A percentile compares a stretch with the other conserved stretches of the same genome.
Conservation (phyloP, 1,284 basidiomycete genomes). For the Leccinum solheimii region DNA sequence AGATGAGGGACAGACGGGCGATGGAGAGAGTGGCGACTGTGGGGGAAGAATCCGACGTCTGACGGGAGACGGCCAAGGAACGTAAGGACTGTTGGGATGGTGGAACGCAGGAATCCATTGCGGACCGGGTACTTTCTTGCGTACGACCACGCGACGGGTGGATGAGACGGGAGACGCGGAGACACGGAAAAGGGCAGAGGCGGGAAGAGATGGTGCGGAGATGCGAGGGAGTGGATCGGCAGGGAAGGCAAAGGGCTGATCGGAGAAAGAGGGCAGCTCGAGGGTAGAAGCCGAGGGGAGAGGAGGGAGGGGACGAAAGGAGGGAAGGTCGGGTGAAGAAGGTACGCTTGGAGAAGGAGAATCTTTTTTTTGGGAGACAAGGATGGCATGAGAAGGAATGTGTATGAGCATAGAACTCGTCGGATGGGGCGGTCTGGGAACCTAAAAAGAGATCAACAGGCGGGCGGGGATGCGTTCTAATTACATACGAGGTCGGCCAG, state of each 20-base stretch:
- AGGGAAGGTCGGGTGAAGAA: slow-evolving; percentile 18
- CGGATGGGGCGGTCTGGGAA: slow-evolving; percentile 12
- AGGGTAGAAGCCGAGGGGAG: slow-evolving; percentile 40
- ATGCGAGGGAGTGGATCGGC: slow-evolving; percentile 11
- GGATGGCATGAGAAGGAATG: slow-evolving; percentile 19
- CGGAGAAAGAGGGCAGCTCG: slow-evolving; percentile 39
- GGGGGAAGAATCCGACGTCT: slow-evolving; percentile 40
- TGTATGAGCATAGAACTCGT: slow-evolving; percentile 21
- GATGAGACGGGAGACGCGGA: slow-evolving; percentile 20
- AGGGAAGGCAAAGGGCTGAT: slow-evolving; percentile 19
- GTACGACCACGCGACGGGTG: slow-evolving; percentile 9
- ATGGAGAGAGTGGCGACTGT: slow-evolving; percentile 28
- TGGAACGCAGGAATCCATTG: slow-evolving; percentile 39
- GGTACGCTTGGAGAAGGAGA: slow-evolving; percentile 1
- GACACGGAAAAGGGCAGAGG: slow-evolving; percentile 20
- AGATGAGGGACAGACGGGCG: slow-evolving; percentile 32
- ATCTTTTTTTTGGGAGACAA: slow-evolving; percentile 5
- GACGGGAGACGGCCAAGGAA: slow-evolving; percentile 44
- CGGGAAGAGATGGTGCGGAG: slow-evolving; percentile 13
- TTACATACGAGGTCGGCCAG: slow-evolving; percentile 36
- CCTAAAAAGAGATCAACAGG: slow-evolving; percentile 22
- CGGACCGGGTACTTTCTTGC: slow-evolving; percentile 29
- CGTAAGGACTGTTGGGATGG: slow-evolving; percentile 51
- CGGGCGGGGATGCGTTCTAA: slow-evolving; percentile 6
- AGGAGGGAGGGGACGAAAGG: slow-evolving; percentile 35